phyloP scores from a whole-genome alignment of 2,329 filamentous ascomycete species.

The Ophiostoma tasmaniense region DNA sequence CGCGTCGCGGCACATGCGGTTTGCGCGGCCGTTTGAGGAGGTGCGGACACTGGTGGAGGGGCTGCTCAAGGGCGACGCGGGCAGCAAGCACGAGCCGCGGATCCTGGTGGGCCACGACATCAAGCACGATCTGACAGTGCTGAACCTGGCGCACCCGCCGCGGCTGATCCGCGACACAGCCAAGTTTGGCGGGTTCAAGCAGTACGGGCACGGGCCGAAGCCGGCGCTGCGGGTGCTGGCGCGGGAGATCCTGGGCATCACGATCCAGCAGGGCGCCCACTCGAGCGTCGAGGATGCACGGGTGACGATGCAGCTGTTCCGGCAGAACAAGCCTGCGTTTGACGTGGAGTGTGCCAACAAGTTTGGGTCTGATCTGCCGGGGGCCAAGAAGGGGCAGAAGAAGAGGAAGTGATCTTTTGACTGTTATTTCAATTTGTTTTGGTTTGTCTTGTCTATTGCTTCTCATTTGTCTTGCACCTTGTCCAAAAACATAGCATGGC shows the following conservation, averaged over 20 bases:
- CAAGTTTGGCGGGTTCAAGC: conserved; percentile 64
- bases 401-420: conserved; percentile 23
- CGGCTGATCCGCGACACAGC: conserved; percentile 79
- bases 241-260: conserved; percentile 47
- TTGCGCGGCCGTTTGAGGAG: conserved; percentile 61
- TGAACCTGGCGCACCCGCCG: conserved; percentile 70
- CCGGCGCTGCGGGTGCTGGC: conserved; percentile 56
- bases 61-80: conserved; percentile 48
- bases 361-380: conserved; percentile 37
- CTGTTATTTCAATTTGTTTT: not conserved
- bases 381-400: conserved; percentile 21
- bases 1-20: conserved; percentile 60
- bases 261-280: conserved; percentile 56
- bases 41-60: conserved; percentile 65
- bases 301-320: conserved; percentile 82
- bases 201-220: conserved; percentile 57
- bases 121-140: conserved; percentile 65
- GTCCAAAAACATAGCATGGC: not conserved
- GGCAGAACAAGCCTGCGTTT: conserved; percentile 73
- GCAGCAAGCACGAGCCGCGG: conserved; percentile 28
- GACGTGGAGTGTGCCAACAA: conserved; percentile 69
- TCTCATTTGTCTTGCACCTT: not conserved
- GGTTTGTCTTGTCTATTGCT: not conserved
- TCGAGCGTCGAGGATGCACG: conserved; percentile 72
- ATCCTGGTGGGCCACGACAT: conserved; percentile 80